A percentile compares a stretch with the other conserved stretches of the same genome.
phyloP scores from a whole-genome alignment of 495 filamentous ascomycete genomes.

The Penicillium cataractarum region DNA sequence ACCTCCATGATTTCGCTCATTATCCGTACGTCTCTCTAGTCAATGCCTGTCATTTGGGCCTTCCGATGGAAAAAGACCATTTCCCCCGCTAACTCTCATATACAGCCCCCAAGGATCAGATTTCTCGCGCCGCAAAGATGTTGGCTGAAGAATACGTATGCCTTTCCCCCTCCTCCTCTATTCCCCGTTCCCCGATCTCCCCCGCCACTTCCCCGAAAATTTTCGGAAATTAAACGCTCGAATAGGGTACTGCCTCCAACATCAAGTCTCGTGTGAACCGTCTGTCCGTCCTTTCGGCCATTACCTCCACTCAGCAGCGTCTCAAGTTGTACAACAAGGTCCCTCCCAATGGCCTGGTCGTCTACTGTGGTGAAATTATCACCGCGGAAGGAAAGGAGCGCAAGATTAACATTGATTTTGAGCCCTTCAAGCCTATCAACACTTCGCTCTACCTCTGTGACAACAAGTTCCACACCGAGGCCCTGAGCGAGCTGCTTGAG shows the following conservation, averaged over 20 bases:
- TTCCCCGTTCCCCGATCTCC: background rate
- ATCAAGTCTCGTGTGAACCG: slow-evolving; percentile 99
- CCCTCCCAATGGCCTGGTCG: slow-evolving; percentile 92
- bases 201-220: slow-evolving; percentile 3
- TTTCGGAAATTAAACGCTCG: background rate
- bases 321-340: slow-evolving; percentile 99
- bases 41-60: background rate
- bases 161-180: slow-evolving; percentile 14
- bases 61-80: background rate
- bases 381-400: slow-evolving; percentile 97
- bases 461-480: slow-evolving; percentile 99
- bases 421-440: slow-evolving; percentile 99
- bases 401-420: slow-evolving; percentile 99
- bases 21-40: slow-evolving; percentile 68
- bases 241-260: slow-evolving; percentile 92
- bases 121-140: slow-evolving; percentile 97
- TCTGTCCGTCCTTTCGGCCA: slow-evolving; percentile 94
- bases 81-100: slow-evolving; percentile 21
- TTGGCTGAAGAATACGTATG: slow-evolving; percentile 99
- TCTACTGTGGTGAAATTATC: slow-evolving; percentile 99
- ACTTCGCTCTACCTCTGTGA: slow-evolving; percentile 98
- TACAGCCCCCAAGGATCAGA: slow-evolving; percentile 92
- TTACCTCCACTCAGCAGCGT: slow-evolving; percentile 98
- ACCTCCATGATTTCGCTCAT: slow-evolving; percentile 99
- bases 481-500: slow-evolving; percentile 92